These are phyloP conservation scores for Cenchrus purpureus DNA, from an alignment of 176 grass and related monocot genomes.

Conservation along the genomic window DNA sequence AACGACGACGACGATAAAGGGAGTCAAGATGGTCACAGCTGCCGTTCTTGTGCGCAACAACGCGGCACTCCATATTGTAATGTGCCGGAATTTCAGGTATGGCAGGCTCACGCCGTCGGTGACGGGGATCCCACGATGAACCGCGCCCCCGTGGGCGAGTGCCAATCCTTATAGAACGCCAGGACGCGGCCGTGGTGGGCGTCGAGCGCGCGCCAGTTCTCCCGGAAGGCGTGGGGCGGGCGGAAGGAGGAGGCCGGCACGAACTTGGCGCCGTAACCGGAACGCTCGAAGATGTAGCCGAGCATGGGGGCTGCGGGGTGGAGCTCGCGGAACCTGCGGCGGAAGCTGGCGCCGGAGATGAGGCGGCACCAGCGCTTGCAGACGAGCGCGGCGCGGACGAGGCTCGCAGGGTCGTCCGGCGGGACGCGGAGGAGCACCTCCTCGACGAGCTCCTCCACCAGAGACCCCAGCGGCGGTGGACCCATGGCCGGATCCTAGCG, in stretches of 20 bases:
- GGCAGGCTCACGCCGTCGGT: not conserved
- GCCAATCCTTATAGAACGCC: no score
- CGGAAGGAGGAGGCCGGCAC: not conserved
- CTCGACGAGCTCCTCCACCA: not conserved
- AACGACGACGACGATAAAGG: not conserved
- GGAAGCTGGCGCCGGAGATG: not conserved
- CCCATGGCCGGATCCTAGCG: no score
- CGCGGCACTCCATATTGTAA: not conserved
- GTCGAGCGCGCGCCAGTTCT: not conserved
- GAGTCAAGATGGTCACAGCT: not conserved
- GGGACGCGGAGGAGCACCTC: slow-evolving; percentile 22
- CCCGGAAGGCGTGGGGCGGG: not conserved
- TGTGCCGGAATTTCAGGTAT: no score
- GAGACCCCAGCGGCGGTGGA: not conserved
- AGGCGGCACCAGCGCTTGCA: not conserved
- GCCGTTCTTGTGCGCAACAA: not conserved
- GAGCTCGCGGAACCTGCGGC: not conserved
- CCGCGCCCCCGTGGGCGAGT: no score
- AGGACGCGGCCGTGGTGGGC: no score
- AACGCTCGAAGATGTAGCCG: not conserved
- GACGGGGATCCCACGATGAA: not conserved
- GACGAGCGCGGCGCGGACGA: slow-evolving; percentile 6
- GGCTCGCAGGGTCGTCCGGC: not conserved
- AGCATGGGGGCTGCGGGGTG: not conserved
- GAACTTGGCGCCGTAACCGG: rapidly evolving